Conservation (phyloP, 306 rosid genomes). For the Citrullus amarus region DNA sequence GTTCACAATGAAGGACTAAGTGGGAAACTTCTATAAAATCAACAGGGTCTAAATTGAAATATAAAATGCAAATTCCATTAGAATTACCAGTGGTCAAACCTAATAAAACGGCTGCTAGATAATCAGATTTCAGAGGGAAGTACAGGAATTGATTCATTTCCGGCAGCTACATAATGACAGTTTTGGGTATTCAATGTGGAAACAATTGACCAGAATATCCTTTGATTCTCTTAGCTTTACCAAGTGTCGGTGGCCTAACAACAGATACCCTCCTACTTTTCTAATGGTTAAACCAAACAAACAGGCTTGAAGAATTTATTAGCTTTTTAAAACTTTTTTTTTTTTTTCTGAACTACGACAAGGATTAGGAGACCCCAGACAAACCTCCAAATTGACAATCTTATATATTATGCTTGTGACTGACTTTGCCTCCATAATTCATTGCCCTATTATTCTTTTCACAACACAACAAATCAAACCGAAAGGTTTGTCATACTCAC, state of each 20-base stretch:
- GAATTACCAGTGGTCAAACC: neutral
- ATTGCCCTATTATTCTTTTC: neutral
- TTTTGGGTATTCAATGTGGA: neutral
- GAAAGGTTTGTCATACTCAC: neutral
- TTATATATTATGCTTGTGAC: neutral
- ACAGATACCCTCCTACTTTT: neutral
- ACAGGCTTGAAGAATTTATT: neutral
- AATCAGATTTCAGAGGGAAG: neutral
- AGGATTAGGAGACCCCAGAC: conserved; percentile 2
- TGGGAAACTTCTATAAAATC: neutral
- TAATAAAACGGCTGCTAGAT: neutral
- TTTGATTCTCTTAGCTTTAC: neutral
- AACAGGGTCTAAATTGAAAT: neutral
- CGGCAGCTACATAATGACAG: conserved; percentile 1
- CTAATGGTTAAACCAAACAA: conserved; percentile 4
- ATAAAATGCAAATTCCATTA: neutral
- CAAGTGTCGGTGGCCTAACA: conserved; percentile 13
- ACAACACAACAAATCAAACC: neutral
- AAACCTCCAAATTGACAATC: neutral
- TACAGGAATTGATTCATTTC: neutral
- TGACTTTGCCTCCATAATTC: neutral
- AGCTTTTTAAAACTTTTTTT: neutral
- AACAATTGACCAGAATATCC: conserved; percentile 3
- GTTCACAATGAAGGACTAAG: neutral
- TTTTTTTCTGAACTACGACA: neutral